Percentiles rank a stretch among this genome's conserved stretches.
Evolutionary conservation across 805 yeast species (phyloP).

Genomic region (Nakazawaea ernobii): DNA sequence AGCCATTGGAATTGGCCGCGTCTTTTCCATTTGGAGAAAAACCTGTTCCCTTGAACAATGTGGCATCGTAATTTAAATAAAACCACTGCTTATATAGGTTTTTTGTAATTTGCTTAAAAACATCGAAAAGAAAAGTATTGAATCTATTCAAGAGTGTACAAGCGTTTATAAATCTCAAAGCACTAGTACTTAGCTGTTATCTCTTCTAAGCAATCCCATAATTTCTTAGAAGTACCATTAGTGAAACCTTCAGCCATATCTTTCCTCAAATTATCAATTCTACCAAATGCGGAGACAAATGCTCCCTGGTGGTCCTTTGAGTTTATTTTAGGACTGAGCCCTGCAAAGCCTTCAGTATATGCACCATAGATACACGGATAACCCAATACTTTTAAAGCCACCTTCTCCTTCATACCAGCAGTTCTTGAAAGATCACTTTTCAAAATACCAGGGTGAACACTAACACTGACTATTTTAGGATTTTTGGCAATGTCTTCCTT

Average conservation of each 20-base stretch:
- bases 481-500: constrained; percentile 19
- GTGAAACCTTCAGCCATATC: constrained; percentile 29
- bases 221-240: constrained; percentile 25
- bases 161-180: neutral
- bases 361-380: constrained; percentile 32
- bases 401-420: neutral
- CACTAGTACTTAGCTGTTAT: neutral
- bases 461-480: constrained; percentile 22
- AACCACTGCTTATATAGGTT: no score
- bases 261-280: constrained; percentile 26
- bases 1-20: no score
- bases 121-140: no score
- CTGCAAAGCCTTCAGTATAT: constrained; percentile 37
- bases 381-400: constrained; percentile 3
- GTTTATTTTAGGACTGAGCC: constrained; percentile 32
- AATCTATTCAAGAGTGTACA: neutral
- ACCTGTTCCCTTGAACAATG: no score
- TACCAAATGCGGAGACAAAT: constrained; percentile 38
- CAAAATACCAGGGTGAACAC: constrained; percentile 38
- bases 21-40: no score
- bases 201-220: constrained; percentile 30
- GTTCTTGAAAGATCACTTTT: constrained; percentile 28
- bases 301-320: constrained; percentile 24
- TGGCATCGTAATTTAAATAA: no score
- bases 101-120: no score